These are phyloP conservation scores for Talaromyces sp. DNA, from an alignment of 2,329 filamentous ascomycete genomes.

Conservation along the genomic window DNA sequence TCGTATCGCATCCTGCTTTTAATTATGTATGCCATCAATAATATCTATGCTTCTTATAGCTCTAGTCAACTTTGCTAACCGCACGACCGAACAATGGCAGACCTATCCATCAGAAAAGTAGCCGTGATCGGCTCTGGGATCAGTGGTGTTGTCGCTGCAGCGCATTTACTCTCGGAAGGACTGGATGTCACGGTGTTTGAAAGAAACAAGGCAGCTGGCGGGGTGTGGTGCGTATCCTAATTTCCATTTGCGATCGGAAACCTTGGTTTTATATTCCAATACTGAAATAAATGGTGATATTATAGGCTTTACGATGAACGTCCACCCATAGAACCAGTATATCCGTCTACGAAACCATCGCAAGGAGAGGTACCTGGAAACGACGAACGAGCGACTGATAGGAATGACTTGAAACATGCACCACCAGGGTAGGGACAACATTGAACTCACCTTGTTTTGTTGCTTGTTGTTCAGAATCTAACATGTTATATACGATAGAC, in stretches of 20 bases:
- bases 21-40: not conserved
- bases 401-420: conserved; percentile 33
- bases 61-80: conserved; percentile 19
- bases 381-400: conserved; percentile 6
- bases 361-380: conserved; percentile 2
- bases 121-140: conserved; percentile 52
- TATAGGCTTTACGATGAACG: conserved; percentile 49
- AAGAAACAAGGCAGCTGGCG: conserved; percentile 48
- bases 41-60: not conserved
- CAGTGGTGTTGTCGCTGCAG: conserved; percentile 45
- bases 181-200: conserved; percentile 53
- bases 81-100: conserved; percentile 16
- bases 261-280: not conserved
- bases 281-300: not conserved
- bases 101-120: conserved; percentile 20
- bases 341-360: conserved; percentile 31
- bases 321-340: conserved; percentile 44
- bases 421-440: conserved; percentile 48
- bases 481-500: conserved; percentile 28
- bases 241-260: not conserved
- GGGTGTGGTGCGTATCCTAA: conserved; percentile 47
- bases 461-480: not conserved
- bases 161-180: conserved; percentile 42
- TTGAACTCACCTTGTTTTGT: not conserved
- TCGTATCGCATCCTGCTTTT: not conserved